Percentiles rank a stretch among this genome's conserved stretches.
These are phyloP conservation scores for Apiospora saccharicola DNA, from an alignment of 2,329 filamentous ascomycete species.

Conservation along the genomic window DNA sequence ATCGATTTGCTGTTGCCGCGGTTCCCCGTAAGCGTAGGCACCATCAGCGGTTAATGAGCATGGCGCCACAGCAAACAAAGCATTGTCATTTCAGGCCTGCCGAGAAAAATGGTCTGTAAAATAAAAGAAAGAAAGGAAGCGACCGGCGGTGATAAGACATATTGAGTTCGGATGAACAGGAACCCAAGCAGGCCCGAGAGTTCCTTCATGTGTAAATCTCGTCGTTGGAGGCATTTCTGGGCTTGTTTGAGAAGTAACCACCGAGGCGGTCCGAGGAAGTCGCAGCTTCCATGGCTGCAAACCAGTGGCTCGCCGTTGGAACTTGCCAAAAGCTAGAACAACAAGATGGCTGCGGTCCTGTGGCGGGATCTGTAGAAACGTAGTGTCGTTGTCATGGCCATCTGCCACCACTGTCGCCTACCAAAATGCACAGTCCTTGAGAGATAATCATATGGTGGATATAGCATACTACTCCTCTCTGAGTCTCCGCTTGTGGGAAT, in stretches of 20 bases:
- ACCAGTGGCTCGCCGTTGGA: neutral
- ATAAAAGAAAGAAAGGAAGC: neutral
- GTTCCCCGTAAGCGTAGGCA: neutral
- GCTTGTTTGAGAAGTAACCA: neutral
- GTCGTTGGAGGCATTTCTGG: neutral
- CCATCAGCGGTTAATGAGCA: constrained; percentile 3
- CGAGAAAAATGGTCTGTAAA: neutral
- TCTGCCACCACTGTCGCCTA: neutral
- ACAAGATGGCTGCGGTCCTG: neutral
- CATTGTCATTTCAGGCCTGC: constrained; percentile 13
- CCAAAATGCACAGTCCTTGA: neutral
- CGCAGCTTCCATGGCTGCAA: neutral
- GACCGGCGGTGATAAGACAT: neutral
- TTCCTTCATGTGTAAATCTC: neutral
- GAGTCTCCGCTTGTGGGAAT: no score
- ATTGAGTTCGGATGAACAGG: neutral
- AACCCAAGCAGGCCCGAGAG: neutral
- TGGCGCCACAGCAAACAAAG: constrained; percentile 13
- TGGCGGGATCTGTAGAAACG: neutral
- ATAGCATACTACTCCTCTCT: no score
- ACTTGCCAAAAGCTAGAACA: neutral
- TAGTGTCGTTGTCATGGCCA: neutral
- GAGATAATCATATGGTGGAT: neutral
- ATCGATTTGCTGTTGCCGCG: neutral
- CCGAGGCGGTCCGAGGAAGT: neutral